Base-by-base conservation (phyloP, 371 early-diverging fungal genomes). In the Synchytrium microbalum region DNA sequence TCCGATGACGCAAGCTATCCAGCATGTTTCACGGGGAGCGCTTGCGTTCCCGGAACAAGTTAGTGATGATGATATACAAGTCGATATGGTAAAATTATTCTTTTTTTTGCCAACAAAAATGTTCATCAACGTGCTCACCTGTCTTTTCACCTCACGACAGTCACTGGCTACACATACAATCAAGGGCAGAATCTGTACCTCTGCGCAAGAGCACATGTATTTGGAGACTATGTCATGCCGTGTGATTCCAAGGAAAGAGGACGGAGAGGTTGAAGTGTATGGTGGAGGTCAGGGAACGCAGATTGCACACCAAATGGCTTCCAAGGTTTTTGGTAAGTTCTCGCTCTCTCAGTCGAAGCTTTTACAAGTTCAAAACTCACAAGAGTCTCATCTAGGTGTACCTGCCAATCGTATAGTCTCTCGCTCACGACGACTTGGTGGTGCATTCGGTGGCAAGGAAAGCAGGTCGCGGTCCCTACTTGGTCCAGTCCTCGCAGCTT, bases 361-460 rank as follows among this genome's bases (percentile, higher is more conserved):
- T n/a, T n/a, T n/a, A n/a, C n/a, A n/a, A n/a, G n/a, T n/a, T n/a
- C n/a, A n/a, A n/a, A n/a, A n/a, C n/a, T n/a, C n/a, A n/a, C n/a
- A n/a, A n/a, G n/a, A n/a, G n/a, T n/a, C n/a, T n/a, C 76, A 74
- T 27, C 78, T 89, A 19, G 88, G 87, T 28, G 66, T 86, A 58
- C 77, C 83, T 0, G 71, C 80, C 27, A 81, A 82, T 75, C 81
- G 80, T 59, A 67, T 88, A 56, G 75, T 79, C 54, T 81, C 83
- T 69, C 79, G 82, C 33, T 14, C 23, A 14, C 14, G 87, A 77
- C 85, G 89, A 55, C 64, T 88, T 53, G 89, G 91, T 59, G 91
- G 91, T 63, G 91, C 88, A 3, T 91, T 91, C 65, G 89, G 91
- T 54, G 89, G 88, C 59, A 91, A 91, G 67, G 89, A 90, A 65